These are phyloP conservation scores for Seminavis robusta DNA, from an alignment of 108 stramenopile genomes.

Conservation along the genomic window DNA sequence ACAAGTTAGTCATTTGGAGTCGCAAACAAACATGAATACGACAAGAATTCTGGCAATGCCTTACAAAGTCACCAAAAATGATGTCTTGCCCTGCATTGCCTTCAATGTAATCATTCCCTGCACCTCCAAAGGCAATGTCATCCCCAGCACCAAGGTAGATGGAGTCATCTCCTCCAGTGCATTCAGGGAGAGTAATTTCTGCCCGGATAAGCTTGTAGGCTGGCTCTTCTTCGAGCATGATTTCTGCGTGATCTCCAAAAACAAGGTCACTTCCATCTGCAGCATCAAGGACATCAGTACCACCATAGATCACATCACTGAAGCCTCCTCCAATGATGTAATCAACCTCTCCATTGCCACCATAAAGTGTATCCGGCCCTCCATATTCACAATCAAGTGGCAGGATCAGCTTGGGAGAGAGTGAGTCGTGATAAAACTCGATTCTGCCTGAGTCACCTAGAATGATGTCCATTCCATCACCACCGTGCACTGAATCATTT, in stretches of 20 bases:
- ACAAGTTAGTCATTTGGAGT: no score
- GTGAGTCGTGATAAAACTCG: neutral
- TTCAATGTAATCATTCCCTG: conserved; percentile 14
- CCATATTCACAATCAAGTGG: conserved; percentile 15
- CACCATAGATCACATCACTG: conserved; percentile 10
- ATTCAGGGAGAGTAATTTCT: conserved; percentile 3
- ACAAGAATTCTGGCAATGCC: conserved; percentile 7
- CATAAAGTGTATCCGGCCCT: conserved; percentile 7
- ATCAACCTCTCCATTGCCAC: conserved; percentile 17
- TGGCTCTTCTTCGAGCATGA: conserved; percentile 9
- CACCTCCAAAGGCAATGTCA: conserved; percentile 36
- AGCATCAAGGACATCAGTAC: neutral
- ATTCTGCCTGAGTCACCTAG: conserved; percentile 8
- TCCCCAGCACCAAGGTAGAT: conserved; percentile 20
- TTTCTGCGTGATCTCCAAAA: conserved; percentile 25
- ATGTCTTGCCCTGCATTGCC: conserved; percentile 24
- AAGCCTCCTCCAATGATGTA: conserved; percentile 14
- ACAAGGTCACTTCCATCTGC: conserved; percentile 23
- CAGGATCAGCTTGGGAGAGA: conserved; percentile 6
- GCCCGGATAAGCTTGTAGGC: conserved; percentile 17
- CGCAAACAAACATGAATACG: conserved; percentile 10
- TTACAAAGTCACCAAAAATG: conserved; percentile 28
- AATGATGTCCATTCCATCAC: conserved; percentile 18
- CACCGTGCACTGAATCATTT: conserved; percentile 14
- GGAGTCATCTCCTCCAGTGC: conserved; percentile 20